Base-by-base conservation (phyloP, 805 yeast species). In the Barnettozyma sp. region DNA sequence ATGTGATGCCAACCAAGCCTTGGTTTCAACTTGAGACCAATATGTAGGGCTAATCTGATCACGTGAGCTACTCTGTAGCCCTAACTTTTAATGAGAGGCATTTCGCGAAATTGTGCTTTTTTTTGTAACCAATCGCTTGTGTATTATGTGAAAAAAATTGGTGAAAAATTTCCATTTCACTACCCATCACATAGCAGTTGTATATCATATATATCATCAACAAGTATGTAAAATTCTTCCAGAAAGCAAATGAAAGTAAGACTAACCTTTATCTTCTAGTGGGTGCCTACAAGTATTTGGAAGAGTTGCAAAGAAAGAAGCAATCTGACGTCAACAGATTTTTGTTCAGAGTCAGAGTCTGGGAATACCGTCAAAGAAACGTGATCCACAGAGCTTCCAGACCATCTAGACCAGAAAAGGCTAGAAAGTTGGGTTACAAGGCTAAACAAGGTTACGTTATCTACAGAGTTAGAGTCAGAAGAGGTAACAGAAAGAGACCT, bases 401-500 rank as follows among this genome's bases (percentile, higher is more conserved):
- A 71, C 98, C 98, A 62, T 82, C 97, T 58, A 88, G 97, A 75
- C 98, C 98, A 71, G 98, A 92, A 75, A 92, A 92, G 92, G 98
- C 98, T 63, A 90, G 98, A 82, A 86, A 95, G 73, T 82, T 92
- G 65, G 98, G 98, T 59, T 92, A 92, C 96, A 92, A 92, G 83
- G 97, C 98, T 73, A 92, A 92, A 82, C 98, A 92, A 79, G 98
- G 98, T 60, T 92, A 85, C 69, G 96, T 84, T 56, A 78, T 92
- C 80, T 92, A 74, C 96, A 82, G 98, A 73, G 74, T 90, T 71
- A 86, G 98, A 75, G 97, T 92, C 63, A 86, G 97, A 77, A 85
- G 98, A 76, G 98, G 98, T 79, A 90, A 90, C 79, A 88, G 98
- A 84, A 92, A 92, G 96, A 86, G 95, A 77, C 97, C 97, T 62